These are phyloP conservation scores for Penicillium sp. DNA, from an alignment of 2,329 filamentous ascomycete genomes.

Conservation along the genomic window DNA sequence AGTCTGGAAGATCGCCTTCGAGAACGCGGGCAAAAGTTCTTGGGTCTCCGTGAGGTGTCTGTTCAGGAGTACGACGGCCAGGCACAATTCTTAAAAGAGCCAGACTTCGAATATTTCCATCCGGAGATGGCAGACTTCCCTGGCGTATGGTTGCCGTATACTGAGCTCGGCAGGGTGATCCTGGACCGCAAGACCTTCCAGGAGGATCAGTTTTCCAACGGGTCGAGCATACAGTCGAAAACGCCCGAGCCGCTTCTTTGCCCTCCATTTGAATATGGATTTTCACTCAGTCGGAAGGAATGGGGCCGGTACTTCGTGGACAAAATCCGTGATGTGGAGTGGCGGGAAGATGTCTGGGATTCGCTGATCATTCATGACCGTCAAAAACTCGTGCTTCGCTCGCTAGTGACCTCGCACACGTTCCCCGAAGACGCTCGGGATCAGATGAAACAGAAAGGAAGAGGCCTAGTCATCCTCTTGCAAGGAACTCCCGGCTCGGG, in stretches of 20 bases:
- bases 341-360: conserved; percentile 4
- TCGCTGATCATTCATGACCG: conserved; percentile 4
- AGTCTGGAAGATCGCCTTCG: not conserved
- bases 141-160: conserved; percentile 6
- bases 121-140: conserved; percentile 2
- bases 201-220: conserved; percentile 6
- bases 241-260: conserved; percentile 5
- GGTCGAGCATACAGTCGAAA: conserved; percentile 1
- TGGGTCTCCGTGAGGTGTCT: not conserved
- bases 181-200: conserved; percentile 6
- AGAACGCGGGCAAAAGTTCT: conserved; percentile 1
- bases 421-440: conserved; percentile 4
- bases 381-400: conserved; percentile 1
- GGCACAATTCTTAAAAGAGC: conserved; percentile 7
- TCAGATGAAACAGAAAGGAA: conserved; percentile 5
- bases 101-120: not conserved
- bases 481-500: conserved; percentile 6
- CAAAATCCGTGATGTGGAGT: not conserved
- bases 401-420: conserved; percentile 3
- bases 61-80: conserved; percentile 2
- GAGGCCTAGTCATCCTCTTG: conserved; percentile 4
- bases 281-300: conserved; percentile 5
- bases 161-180: conserved; percentile 4
- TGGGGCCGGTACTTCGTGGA: conserved; percentile 3
- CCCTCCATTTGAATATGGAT: conserved; percentile 5